Evolutionary conservation across 2,329 filamentous ascomycete genomes (phyloP), one percentile per base, ranked within the genome.

Genomic region (Alternaria ventricosa): DNA sequence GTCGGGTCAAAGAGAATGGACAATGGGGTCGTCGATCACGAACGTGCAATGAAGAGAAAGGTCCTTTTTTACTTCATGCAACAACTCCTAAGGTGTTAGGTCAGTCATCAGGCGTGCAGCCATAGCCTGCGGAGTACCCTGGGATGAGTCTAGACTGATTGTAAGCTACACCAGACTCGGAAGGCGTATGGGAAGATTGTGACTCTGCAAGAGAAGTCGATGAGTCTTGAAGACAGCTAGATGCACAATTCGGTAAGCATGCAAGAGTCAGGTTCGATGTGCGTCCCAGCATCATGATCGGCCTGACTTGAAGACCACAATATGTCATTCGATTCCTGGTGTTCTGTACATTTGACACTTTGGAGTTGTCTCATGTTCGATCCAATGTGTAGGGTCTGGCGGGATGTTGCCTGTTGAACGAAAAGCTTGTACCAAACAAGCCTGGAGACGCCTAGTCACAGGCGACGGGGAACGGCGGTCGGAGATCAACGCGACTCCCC

Each of bases 71-170:
- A 18, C 36, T 41, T 11, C 4, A 18, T 2, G 1, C n/a, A 6
- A 6, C 0, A 41, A 2, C 36, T 41, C 5, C 3, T 3, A 10
- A 41, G 15, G 9, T 41, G 9, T 41, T 41, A 0, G n/a, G 1
- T 0, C n/a, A 41, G 15, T 3, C 9, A 41, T 41, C 36, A 41
- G 36, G 36, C 36, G 36, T 41, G 36, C 36, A 3, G 0, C n/a
- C 0, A 9, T 10, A 15, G 47, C 27, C 11, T 15, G 18, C 12
- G 18, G 2, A 33, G 1, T 4, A 0, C 0, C 27, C 7, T 2
- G 3, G 7, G 9, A 33, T 2, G 4, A 2, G 18, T 51, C 47
- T 51, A 51, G 47, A 33, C 27, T 9, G 1, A 0, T 6, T 1
- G n/a, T 20, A 30, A 51, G 4, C 27, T 51, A 51, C 4, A 20